Conservation (phyloP, 1,284 basidiomycete genomes). For the Trichosporon asahii region DNA sequence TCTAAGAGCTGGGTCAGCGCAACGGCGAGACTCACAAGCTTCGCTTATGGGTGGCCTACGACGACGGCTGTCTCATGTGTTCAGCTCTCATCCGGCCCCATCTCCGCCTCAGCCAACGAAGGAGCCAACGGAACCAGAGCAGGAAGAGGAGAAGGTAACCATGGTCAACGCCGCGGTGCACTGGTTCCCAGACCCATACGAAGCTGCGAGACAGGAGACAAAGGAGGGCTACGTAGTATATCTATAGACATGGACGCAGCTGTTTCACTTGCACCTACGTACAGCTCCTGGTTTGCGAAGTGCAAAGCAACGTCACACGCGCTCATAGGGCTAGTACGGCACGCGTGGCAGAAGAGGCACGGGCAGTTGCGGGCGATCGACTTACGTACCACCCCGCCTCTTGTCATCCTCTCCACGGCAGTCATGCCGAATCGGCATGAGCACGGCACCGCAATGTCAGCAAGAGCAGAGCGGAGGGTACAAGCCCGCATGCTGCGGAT, state of each 20-base stretch:
- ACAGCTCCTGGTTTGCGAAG: too few species aligned
- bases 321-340: too few species aligned
- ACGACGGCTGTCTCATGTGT: neutral
- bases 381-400: too few species aligned
- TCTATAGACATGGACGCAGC: neutral
- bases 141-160: neutral
- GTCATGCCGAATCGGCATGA: too few species aligned
- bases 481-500: neutral
- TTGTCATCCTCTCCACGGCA: too few species aligned
- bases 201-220: neutral
- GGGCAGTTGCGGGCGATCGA: too few species aligned
- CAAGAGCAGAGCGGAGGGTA: neutral
- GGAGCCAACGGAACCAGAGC: neutral
- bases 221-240: neutral
- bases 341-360: too few species aligned
- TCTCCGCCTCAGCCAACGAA: neutral
- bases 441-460: too few species aligned
- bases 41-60: neutral
- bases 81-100: neutral
- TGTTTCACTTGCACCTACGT: too few species aligned
- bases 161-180: neutral
- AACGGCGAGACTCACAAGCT: neutral
- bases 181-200: neutral
- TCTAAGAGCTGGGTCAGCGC: too few species aligned
- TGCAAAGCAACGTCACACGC: too few species aligned